These are phyloP conservation scores for Sphagnum contortum DNA, from an alignment of 225 moss, liverwort and hornwort species.

Conservation along the genomic window DNA sequence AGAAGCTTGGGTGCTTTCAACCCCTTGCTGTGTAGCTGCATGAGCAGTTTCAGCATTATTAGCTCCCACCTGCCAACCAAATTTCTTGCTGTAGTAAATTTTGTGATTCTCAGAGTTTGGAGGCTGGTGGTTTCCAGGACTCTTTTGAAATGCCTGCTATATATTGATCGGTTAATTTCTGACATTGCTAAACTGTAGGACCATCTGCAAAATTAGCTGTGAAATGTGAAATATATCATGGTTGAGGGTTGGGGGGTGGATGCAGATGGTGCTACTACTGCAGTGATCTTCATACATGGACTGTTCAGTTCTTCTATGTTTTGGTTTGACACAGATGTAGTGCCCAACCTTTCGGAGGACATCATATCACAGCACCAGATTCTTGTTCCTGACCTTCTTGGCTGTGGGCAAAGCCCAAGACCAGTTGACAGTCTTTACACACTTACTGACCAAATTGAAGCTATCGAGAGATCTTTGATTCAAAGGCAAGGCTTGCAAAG, in stretches of 20 bases:
- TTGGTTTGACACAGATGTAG: constrained; percentile 56
- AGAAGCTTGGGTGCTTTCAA: too few relatives aligned
- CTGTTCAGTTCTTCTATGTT: constrained; percentile 71
- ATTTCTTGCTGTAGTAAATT: too few relatives aligned
- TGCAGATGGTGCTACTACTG: constrained; percentile 12
- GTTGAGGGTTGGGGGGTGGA: not conserved
- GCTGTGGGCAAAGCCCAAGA: constrained; percentile 59
- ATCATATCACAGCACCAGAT: constrained; percentile 27
- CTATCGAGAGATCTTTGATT: constrained; percentile 51
- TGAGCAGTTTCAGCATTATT: too few relatives aligned
- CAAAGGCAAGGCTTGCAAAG: constrained; percentile 29
- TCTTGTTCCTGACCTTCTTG: constrained; percentile 56
- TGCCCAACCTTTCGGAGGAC: constrained; percentile 18
- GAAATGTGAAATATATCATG: too few relatives aligned
- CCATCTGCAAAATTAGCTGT: too few relatives aligned
- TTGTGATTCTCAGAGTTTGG: too few relatives aligned
- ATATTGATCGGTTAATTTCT: too few relatives aligned
- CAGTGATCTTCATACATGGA: constrained; percentile 63
- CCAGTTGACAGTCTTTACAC: constrained; percentile 53
- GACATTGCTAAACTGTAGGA: too few relatives aligned
- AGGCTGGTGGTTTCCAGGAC: too few relatives aligned
- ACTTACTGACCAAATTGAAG: constrained; percentile 52
- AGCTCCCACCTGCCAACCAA: too few relatives aligned
- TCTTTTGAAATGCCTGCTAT: too few relatives aligned
- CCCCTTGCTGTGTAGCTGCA: too few relatives aligned